A percentile compares a stretch with the other conserved stretches of the same genome.
phyloP scores from a whole-genome alignment of 805 yeast species.

The Metahyphopichia silvanorum region DNA sequence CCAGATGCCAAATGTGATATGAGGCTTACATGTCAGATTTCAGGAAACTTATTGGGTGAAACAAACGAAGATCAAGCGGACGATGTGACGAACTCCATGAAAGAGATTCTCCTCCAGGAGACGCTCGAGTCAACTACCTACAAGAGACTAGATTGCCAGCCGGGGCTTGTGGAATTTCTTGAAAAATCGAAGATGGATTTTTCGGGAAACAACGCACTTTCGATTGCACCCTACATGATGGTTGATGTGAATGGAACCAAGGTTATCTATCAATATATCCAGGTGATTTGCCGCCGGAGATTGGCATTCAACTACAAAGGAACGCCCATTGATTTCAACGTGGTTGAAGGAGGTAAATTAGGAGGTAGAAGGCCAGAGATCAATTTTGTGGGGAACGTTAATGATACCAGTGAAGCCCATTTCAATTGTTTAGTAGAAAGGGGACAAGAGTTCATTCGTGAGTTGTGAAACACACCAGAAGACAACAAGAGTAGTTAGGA shows the following conservation, averaged over 20 bases:
- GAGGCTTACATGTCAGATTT: constrained; percentile 37
- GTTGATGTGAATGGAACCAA: constrained; percentile 34
- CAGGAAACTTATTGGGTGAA: constrained; percentile 30
- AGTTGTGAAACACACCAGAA: constrained; percentile 4
- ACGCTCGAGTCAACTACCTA: constrained; percentile 15
- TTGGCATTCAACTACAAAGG: constrained; percentile 20
- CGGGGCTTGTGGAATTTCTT: constrained; percentile 42
- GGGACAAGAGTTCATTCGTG: constrained; percentile 7
- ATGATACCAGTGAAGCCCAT: constrained; percentile 14
- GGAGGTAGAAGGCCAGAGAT: constrained; percentile 55
- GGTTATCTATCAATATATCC: constrained; percentile 44
- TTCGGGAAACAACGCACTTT: constrained; percentile 30
- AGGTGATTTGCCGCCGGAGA: constrained; percentile 38
- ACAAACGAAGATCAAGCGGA: constrained; percentile 4
- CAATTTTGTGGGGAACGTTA: constrained; percentile 39
- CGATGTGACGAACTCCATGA: constrained; percentile 2
- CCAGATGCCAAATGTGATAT: constrained; percentile 43
- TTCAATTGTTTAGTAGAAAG: constrained; percentile 25
- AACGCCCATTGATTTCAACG: constrained; percentile 43
- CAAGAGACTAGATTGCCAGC: constrained; percentile 32
- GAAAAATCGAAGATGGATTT: constrained; percentile 35
- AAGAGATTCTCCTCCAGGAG: constrained; percentile 1
- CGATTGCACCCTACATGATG: constrained; percentile 37
- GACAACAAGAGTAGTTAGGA: no score
- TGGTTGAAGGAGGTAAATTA: constrained; percentile 55